Evolutionary conservation across 139 green algal species (phyloP), one percentile per base, ranked within the genome.

Genomic region (Closterium sp.): DNA sequence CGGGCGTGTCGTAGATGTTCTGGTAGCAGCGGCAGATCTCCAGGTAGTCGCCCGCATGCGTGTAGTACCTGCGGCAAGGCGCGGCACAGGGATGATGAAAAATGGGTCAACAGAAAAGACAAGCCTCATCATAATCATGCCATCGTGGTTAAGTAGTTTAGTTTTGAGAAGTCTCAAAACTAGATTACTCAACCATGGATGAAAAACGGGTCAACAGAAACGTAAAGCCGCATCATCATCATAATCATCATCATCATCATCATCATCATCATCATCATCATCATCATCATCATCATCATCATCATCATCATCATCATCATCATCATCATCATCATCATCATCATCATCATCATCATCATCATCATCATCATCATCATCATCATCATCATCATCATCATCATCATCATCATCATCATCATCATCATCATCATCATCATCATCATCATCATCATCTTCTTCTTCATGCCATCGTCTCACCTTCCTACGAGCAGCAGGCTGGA

Each of bases 1-100:
- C 35, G 3, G 92, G 91, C 3, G 91, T 94, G 87, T 97, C 95
- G 33, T 96, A 95, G 36, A 97, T 95, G 12, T 92, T 88, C 88
- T 95, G 95, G 93, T 98, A 98, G 66, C 94, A 96, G 84, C 97
- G 95, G 92, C 95, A 96, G n/a, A 99, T 95, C 94, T 99, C 98
- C 35, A 99, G 94, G 95, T 98, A 99, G 93, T 98, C 96, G 90
- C 97, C 95, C 84, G 95, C 91, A 93, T 98, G 95, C 19, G 64
- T 43, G 95, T 99, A 91, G 95, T 98, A 99, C 28, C 94, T 95
- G 89, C 83, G 2, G 7, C 28, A 23, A 76, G 55, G n/a, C n/a
- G n/a, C n/a, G n/a, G n/a, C n/a, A n/a, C n/a, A n/a, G n/a, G n/a
- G n/a, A n/a, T n/a, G n/a, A n/a, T n/a, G n/a, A n/a, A n/a, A n/a